Conservation (phyloP, 805 yeast genomes). For the Candida schatavii region DNA sequence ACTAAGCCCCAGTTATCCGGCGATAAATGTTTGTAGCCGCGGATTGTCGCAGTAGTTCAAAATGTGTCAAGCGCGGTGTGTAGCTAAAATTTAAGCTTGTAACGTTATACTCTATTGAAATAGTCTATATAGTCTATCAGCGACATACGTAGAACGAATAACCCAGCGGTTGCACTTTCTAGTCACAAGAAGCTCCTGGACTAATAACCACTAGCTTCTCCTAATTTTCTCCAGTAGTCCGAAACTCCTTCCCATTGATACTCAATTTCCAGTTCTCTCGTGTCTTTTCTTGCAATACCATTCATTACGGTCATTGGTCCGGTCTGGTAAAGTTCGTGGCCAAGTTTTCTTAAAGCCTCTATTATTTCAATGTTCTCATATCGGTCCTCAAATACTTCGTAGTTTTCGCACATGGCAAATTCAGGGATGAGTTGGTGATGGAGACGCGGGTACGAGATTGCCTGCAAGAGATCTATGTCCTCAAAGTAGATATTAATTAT, state of each 20-base stretch:
- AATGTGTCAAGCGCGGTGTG: no score
- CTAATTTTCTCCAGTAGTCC: slow-evolving; percentile 88
- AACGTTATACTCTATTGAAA: no score
- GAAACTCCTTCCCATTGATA: slow-evolving; percentile 67
- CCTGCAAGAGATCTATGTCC: slow-evolving; percentile 56
- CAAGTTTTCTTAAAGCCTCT: slow-evolving; percentile 41
- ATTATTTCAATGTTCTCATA: slow-evolving; percentile 42
- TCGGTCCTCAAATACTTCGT: slow-evolving; percentile 36
- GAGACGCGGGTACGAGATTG: slow-evolving; percentile 75
- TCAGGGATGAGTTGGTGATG: slow-evolving; percentile 92
- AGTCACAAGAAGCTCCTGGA: no score
- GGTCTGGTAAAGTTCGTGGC: slow-evolving; percentile 30
- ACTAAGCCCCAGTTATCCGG: no score
- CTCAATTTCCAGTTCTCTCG: slow-evolving; percentile 48
- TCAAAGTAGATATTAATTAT: slow-evolving; percentile 64
- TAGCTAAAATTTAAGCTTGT: no score
- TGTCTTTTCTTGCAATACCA: slow-evolving; percentile 26
- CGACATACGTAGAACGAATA: no score
- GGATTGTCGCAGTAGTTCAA: no score
- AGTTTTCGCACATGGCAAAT: slow-evolving; percentile 55
- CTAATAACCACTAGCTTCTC: slow-evolving; percentile 65
- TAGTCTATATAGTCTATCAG: no score
- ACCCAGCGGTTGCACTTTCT: no score
- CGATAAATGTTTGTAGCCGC: no score
- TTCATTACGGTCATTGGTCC: slow-evolving; percentile 43